phyloP scores from a whole-genome alignment of 2,329 filamentous ascomycete species.

The Trichoderma oligosporum region DNA sequence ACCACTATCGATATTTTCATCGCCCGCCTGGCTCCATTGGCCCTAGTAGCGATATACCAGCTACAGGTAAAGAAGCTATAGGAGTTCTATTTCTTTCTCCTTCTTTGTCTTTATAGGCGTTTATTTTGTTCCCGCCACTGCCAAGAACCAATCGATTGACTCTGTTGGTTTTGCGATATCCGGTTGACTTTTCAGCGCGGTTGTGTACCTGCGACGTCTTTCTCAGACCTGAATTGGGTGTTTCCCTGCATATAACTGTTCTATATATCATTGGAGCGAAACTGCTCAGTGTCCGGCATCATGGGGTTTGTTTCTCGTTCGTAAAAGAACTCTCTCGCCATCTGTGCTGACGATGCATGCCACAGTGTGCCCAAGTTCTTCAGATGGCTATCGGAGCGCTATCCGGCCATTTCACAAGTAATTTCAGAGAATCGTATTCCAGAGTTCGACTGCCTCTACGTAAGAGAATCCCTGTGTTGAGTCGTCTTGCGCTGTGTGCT shows the following conservation, averaged over 20 bases:
- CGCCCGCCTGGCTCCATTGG: background rate
- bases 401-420: constrained; percentile 95
- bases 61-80: constrained; percentile 2
- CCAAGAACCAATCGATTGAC: background rate
- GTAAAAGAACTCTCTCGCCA: background rate
- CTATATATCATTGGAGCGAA: background rate
- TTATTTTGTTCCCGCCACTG: background rate
- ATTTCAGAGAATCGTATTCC: constrained; percentile 98
- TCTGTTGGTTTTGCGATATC: constrained; percentile 1
- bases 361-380: constrained; percentile 80
- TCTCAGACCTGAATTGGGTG: background rate
- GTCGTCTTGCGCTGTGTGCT: background rate
- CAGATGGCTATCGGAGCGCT: constrained; percentile 98
- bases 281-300: constrained; percentile 8
- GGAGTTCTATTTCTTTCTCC: background rate
- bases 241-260: background rate
- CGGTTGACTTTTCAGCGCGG: background rate
- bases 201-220: background rate
- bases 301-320: constrained; percentile 31
- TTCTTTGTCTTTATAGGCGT: constrained; percentile 4
- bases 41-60: background rate
- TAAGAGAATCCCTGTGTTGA: constrained; percentile 37
- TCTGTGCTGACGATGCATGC: constrained; percentile 21
- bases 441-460: constrained; percentile 96
- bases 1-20: background rate